Conservation (phyloP, 148 eudicot genomes). For the Drosera capensis region DNA sequence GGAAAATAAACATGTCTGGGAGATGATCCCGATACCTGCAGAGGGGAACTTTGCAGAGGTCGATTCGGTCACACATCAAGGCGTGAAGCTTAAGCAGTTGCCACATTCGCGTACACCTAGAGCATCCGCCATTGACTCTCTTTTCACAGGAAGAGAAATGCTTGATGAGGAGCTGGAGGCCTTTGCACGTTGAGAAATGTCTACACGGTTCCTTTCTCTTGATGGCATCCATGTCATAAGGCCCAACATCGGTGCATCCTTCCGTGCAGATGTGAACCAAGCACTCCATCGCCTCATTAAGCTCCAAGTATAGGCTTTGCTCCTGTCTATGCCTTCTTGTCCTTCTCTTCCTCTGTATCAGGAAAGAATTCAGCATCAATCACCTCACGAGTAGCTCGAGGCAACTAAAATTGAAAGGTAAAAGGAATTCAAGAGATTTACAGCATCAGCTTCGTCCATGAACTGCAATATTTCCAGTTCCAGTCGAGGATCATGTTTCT, state of each 20-base stretch:
- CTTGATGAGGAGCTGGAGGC: constrained; percentile 51
- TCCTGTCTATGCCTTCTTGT: constrained; percentile 45
- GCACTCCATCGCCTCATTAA: constrained; percentile 86
- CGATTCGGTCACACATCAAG: constrained; percentile 58
- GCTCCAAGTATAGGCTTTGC: constrained; percentile 45
- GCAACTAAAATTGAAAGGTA: too few relatives aligned
- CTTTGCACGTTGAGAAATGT: constrained; percentile 57
- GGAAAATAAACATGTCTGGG: too few relatives aligned
- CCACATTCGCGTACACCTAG: constrained; percentile 74
- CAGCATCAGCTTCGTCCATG: constrained; percentile 77
- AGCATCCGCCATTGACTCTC: constrained; percentile 65
- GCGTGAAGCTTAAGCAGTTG: constrained; percentile 76
- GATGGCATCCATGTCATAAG: constrained; percentile 44
- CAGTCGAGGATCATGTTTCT: constrained; percentile 61
- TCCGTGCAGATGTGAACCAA: constrained; percentile 76
- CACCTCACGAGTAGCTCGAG: too few relatives aligned
- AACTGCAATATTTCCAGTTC: constrained; percentile 86
- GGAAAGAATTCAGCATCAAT: too few relatives aligned
- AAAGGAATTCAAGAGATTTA: too few relatives aligned
- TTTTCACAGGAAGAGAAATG: constrained; percentile 70
- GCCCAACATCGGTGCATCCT: constrained; percentile 80
- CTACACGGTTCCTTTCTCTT: constrained; percentile 53
- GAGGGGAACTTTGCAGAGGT: constrained; percentile 67
- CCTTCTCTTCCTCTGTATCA: constrained; percentile 85
- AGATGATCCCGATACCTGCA: too few relatives aligned